phyloP scores from a whole-genome alignment of 2,329 filamentous ascomycete genomes.

The Oidium heveae region DNA sequence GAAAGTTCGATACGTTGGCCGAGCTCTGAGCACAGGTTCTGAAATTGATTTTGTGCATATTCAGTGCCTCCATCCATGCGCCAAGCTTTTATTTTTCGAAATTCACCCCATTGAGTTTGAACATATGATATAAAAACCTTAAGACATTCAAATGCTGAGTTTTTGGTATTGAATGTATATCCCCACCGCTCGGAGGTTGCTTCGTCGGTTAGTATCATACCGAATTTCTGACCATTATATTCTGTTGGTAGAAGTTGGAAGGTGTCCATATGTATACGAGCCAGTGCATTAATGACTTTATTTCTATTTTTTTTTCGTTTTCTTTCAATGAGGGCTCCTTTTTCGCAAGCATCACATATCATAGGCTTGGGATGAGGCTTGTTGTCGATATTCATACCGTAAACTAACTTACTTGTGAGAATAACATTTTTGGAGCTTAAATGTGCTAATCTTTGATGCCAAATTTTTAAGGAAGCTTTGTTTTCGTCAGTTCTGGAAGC shows the following conservation, averaged over 20 bases:
- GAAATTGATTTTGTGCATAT: not conserved
- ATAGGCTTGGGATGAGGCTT: too few relatives aligned
- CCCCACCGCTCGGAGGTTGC: not conserved
- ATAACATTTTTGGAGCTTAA: not conserved
- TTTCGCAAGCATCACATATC: not conserved
- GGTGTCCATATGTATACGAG: not conserved
- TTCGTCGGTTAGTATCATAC: not conserved
- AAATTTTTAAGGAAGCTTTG: not conserved
- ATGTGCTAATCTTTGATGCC: not conserved
- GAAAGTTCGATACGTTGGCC: conserved; percentile 1
- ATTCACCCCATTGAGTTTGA: not conserved
- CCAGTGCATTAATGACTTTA: not conserved
- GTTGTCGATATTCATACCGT: not conserved
- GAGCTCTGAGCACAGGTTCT: not conserved
- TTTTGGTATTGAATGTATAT: not conserved
- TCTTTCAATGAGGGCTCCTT: not conserved
- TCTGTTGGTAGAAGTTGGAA: not conserved
- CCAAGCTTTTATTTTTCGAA: not conserved
- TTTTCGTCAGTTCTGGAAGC: not conserved
- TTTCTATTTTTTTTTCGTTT: not conserved
- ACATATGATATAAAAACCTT: not conserved
- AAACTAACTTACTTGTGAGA: not conserved
- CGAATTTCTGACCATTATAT: not conserved
- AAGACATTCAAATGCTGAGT: not conserved
- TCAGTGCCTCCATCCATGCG: not conserved